phyloP scores from a whole-genome alignment of 1,284 basidiomycete species.

The Fomitiporia mediterranea region DNA sequence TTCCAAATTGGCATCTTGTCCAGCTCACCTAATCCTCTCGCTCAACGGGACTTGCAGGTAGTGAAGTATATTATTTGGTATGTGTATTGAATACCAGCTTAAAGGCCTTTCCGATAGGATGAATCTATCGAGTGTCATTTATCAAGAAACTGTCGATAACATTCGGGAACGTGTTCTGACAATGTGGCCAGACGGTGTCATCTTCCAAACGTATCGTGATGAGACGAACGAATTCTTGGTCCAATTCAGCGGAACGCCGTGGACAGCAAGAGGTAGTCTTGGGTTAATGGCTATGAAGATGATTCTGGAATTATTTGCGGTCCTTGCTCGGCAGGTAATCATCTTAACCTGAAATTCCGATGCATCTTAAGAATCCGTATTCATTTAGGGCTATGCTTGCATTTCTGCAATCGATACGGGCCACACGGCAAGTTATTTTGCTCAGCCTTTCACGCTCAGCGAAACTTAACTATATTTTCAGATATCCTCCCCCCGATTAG shows the following conservation, averaged over 20 bases:
- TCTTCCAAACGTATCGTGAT: constrained; percentile 26
- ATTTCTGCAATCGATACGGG: constrained; percentile 56
- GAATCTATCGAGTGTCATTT: constrained; percentile 36
- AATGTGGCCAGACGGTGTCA: constrained; percentile 45
- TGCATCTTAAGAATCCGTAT: neutral
- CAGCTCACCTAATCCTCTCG: constrained; percentile 16
- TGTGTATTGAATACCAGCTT: too few relatives aligned
- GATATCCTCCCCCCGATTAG: constrained; percentile 50
- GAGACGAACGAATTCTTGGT: constrained; percentile 35
- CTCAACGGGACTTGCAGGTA: constrained; percentile 13
- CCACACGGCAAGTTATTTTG: constrained; percentile 40
- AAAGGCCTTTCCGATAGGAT: constrained; percentile 33
- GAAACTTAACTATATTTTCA: constrained; percentile 11
- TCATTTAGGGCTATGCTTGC: constrained; percentile 44
- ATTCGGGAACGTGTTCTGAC: constrained; percentile 38
- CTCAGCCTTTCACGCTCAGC: constrained; percentile 13
- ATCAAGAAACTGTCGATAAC: constrained; percentile 35
- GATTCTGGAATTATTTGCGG: constrained; percentile 37
- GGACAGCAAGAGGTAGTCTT: constrained; percentile 39
- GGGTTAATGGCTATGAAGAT: constrained; percentile 39
- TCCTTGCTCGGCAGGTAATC: constrained; percentile 35
- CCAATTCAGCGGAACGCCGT: constrained; percentile 41
- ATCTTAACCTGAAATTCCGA: constrained; percentile 6
- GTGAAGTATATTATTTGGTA: too few relatives aligned
- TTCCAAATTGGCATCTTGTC: neutral